Percentiles rank a stretch among this genome's conserved stretches.
phyloP scores from a whole-genome alignment of 441 rosid species.

The Erysimum pusillum region DNA sequence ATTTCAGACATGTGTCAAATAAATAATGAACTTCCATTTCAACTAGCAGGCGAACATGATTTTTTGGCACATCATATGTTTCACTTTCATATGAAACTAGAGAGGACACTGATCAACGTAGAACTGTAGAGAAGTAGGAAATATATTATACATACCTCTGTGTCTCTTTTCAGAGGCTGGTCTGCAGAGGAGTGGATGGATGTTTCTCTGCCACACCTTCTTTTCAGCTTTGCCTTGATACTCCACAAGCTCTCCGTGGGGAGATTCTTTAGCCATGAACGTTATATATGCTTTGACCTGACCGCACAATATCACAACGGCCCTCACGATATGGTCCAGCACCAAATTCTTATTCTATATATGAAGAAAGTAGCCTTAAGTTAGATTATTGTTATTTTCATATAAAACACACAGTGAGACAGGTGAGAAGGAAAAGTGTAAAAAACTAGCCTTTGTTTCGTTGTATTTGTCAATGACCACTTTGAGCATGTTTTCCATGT shows the following conservation, averaged over 20 bases:
- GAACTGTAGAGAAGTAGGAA: not conserved
- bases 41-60: not conserved
- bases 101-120: not conserved
- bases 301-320: not conserved
- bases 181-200: constrained; percentile 7
- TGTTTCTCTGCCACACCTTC: constrained; percentile 1
- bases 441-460: not conserved
- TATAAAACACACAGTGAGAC: not conserved
- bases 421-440: too few relatives aligned
- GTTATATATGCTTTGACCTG: constrained; percentile 9
- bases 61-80: too few relatives aligned
- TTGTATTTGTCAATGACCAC: not conserved
- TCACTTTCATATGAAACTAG: not conserved
- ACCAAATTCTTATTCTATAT: not conserved
- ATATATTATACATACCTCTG: not conserved
- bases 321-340: constrained; percentile 10
- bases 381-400: not conserved
- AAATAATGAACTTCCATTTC: not conserved
- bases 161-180: not conserved
- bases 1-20: not conserved
- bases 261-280: constrained; percentile 13
- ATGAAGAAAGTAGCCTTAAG: not conserved
- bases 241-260: constrained; percentile 12
- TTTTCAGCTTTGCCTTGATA: constrained; percentile 9
- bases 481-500: constrained; percentile 11